Evolutionary conservation across 371 early-diverging fungal species (phyloP).

Genomic region (Haplosporangium sp.): DNA sequence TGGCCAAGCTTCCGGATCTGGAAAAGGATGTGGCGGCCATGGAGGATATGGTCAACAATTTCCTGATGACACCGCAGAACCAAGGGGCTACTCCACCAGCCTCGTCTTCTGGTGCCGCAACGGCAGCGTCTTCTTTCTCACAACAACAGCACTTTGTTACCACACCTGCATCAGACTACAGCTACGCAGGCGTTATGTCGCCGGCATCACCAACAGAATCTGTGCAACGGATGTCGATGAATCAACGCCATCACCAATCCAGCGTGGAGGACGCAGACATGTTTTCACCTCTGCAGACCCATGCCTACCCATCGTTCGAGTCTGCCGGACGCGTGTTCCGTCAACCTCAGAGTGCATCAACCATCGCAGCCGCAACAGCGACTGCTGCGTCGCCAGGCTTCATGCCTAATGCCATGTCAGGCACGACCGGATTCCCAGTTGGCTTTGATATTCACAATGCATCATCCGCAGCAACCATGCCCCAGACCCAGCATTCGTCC

Average conservation of each 20-base stretch:
- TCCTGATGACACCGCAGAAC: constrained; percentile 30
- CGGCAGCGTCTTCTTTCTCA: constrained; percentile 1
- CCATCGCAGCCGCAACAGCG: not conserved
- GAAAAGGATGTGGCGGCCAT: constrained; percentile 46
- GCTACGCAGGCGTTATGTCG: constrained; percentile 48
- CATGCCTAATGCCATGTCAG: constrained; percentile 6
- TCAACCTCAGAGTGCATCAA: constrained; percentile 1
- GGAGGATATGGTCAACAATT: constrained; percentile 53
- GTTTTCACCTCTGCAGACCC: constrained; percentile 45
- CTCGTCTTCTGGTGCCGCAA: constrained; percentile 6
- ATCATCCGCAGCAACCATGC: constrained; percentile 6
- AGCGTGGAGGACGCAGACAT: constrained; percentile 36
- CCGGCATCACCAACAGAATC: constrained; percentile 43
- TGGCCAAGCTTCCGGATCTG: constrained; percentile 42
- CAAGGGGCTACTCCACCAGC: constrained; percentile 4
- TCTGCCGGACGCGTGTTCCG: constrained; percentile 32
- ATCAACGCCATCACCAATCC: constrained; percentile 15
- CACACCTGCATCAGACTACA: constrained; percentile 51
- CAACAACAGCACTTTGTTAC: constrained; percentile 34
- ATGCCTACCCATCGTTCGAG: constrained; percentile 42
- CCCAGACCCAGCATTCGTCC: not conserved
- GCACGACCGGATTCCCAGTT: constrained; percentile 12
- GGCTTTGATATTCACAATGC: constrained; percentile 22
- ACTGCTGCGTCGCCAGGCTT: constrained; percentile 10
- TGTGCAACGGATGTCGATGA: constrained; percentile 36